phyloP scores from a whole-genome alignment of 2,329 filamentous ascomycete species.

The Verticillium zaregamsianum region DNA sequence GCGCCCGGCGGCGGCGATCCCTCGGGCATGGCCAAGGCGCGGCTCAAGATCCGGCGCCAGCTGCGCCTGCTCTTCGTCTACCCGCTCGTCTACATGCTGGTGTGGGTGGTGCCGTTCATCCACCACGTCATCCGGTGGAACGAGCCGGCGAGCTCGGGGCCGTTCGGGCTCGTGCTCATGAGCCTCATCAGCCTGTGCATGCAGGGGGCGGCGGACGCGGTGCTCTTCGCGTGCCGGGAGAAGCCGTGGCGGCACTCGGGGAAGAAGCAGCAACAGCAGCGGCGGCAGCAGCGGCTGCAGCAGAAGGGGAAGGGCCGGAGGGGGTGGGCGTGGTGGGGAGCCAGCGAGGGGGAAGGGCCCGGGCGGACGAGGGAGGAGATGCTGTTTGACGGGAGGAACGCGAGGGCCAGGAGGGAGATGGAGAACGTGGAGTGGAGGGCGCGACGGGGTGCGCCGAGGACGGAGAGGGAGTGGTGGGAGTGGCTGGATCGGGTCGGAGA shows the following conservation, averaged over 20 bases:
- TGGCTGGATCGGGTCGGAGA: background rate
- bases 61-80: slow-evolving; percentile 73
- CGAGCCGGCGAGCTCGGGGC: slow-evolving; percentile 19
- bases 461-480: background rate
- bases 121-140: slow-evolving; percentile 58
- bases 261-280: slow-evolving; percentile 23
- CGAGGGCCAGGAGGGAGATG: slow-evolving; percentile 40
- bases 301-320: slow-evolving; percentile 18
- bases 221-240: slow-evolving; percentile 66
- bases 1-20: background rate
- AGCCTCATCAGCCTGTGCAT: slow-evolving; percentile 55
- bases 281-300: slow-evolving; percentile 11
- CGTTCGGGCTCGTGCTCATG: slow-evolving; percentile 52
- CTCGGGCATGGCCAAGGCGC: slow-evolving; percentile 27
- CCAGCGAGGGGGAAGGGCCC: slow-evolving; percentile 15
- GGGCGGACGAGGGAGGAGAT: slow-evolving; percentile 50
- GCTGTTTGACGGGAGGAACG: slow-evolving; percentile 43
- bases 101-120: slow-evolving; percentile 70
- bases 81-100: slow-evolving; percentile 64
- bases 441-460: slow-evolving; percentile 1
- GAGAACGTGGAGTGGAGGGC: slow-evolving; percentile 36
- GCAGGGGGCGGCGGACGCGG: slow-evolving; percentile 65
- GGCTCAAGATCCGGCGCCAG: slow-evolving; percentile 60
- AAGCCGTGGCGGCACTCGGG: slow-evolving; percentile 59
- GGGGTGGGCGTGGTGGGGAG: slow-evolving; percentile 13